phyloP scores from a whole-genome alignment of 2,329 filamentous ascomycete genomes.

The Talaromyces rugulosus region DNA sequence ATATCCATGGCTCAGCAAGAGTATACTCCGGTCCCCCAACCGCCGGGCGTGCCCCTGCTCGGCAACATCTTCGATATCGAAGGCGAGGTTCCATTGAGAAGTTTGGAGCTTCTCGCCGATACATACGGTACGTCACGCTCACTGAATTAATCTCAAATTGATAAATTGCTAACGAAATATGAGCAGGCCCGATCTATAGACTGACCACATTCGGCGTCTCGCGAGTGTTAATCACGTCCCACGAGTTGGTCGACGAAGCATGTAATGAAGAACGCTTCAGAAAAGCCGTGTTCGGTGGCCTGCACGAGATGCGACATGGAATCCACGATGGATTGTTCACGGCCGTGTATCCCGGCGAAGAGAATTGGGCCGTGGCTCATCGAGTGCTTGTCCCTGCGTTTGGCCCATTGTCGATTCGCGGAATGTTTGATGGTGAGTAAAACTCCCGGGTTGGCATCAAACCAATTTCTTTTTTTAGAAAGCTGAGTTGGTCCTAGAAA shows the following conservation, averaged over 20 bases:
- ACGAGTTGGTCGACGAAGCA: slow-evolving; percentile 57
- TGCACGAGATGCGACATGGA: slow-evolving; percentile 57
- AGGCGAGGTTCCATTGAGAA: slow-evolving; percentile 45
- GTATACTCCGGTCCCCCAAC: slow-evolving; percentile 53
- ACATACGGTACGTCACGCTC: neutral
- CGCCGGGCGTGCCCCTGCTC: slow-evolving; percentile 60
- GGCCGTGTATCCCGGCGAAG: slow-evolving; percentile 40
- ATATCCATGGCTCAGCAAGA: slow-evolving; percentile 1
- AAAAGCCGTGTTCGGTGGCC: slow-evolving; percentile 50
- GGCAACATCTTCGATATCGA: slow-evolving; percentile 65
- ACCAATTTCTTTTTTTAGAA: too few species aligned
- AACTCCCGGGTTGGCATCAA: neutral
- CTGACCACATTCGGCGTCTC: slow-evolving; percentile 47
- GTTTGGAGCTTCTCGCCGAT: slow-evolving; percentile 8
- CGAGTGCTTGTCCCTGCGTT: slow-evolving; percentile 45
- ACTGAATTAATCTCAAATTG: too few species aligned
- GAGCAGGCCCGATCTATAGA: slow-evolving; percentile 56
- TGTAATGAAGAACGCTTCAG: slow-evolving; percentile 64
- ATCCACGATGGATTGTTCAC: slow-evolving; percentile 66
- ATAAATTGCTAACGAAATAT: neutral
- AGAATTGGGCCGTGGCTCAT: slow-evolving; percentile 63
- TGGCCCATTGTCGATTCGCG: slow-evolving; percentile 41
- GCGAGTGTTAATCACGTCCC: slow-evolving; percentile 48
- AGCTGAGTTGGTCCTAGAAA: slow-evolving; percentile 20
- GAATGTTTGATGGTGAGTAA: slow-evolving; percentile 38